These are phyloP conservation scores for Colletotrichum limetticola DNA, from an alignment of 2,329 filamentous ascomycete genomes.

Conservation along the genomic window DNA sequence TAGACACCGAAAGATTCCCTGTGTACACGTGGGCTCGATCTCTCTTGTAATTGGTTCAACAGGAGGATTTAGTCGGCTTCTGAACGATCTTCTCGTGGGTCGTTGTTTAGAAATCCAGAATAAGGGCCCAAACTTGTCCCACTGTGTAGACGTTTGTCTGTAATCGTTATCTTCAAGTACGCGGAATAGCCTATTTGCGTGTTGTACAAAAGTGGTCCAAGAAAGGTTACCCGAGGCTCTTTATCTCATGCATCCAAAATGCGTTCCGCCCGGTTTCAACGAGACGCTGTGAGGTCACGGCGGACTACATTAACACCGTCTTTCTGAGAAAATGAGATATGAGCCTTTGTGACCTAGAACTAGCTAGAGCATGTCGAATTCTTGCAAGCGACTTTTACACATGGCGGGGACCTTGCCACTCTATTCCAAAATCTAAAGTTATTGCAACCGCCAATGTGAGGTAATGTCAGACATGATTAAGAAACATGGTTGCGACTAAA, in stretches of 20 bases:
- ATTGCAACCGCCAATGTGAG: background rate
- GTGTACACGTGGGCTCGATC: background rate
- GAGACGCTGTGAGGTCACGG: background rate
- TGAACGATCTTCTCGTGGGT: background rate
- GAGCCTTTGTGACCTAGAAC: background rate
- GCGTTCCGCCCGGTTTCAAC: background rate
- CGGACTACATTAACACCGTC: background rate
- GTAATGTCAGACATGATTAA: background rate
- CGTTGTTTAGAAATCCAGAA: background rate
- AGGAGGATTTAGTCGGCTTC: background rate
- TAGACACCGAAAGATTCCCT: background rate
- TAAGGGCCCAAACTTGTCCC: background rate
- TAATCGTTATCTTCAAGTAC: background rate
- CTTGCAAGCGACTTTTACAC: background rate
- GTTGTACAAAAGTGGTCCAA: background rate
- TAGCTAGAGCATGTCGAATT: background rate
- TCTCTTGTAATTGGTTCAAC: background rate
- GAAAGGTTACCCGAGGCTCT: background rate
- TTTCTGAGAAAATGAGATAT: background rate
- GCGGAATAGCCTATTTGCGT: background rate
- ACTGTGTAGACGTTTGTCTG: background rate
- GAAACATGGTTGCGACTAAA: background rate
- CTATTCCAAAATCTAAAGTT: background rate
- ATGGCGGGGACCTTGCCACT: background rate
- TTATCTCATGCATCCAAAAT: background rate